Evolutionary conservation across 2,329 filamentous ascomycete genomes (phyloP), one percentile per base, ranked within the genome.

Genomic region (Fusarium begoniae): DNA sequence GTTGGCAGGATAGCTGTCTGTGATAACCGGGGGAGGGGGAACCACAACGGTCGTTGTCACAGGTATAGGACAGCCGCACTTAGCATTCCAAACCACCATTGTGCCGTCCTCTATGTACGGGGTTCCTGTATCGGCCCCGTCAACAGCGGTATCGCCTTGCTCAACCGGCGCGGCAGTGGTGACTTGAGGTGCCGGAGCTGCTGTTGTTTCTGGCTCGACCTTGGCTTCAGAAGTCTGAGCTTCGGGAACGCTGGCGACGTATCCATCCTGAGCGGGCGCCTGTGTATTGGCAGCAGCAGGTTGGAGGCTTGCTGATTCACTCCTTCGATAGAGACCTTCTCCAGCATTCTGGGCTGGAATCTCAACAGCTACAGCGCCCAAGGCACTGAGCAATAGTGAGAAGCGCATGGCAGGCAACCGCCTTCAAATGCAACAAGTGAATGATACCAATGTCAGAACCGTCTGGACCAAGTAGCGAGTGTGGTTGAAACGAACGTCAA

Each of bases 341-440:
- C 56, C 30, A 10, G 30, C 54, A 24, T 72, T 66, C 32, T 67
- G 57, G 28, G 66, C 70, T 58, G 70, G 71, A 32, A 69, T 66
- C 55, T 69, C 55, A 35, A 57, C 51, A 40, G 74, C 72, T 59
- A 73, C 64, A 57, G 70, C 77, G 44, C 76, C 72, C 32, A 77
- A n/a, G 56, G 66, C 62, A 58, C 63, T 57, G 51, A 78, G 62
- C 12, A 71, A 60, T 44, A 76, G 32, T 57, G 72, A 69, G 63
- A 76, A 75, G 38, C 75, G 77, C 77, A 78, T 78, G 53, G n/a
- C 26, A 51, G 66, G 37, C 51, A 35, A 53, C 50, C 45, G 66
- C 68, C 63, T 55, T 44, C 32, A 53, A 45, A 45, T 35, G 57
- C 28, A 64, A 20, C 28, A 60, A 77, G 55, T 57, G 72, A 63